Base-by-base conservation (phyloP, 306 rosid genomes). In the Hippophae rhamnoides region DNA sequence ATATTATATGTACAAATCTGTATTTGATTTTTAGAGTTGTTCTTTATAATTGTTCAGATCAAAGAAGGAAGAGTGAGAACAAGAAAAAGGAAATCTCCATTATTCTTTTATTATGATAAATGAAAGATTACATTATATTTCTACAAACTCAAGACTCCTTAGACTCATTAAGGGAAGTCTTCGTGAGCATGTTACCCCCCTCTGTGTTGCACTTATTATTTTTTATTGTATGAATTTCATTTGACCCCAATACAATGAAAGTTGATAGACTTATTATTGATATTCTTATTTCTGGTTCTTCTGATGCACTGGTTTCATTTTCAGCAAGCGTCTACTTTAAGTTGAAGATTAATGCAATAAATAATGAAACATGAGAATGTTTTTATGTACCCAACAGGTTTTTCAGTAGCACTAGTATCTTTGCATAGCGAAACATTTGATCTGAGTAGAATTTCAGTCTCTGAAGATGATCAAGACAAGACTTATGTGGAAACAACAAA, bases 371-470 rank as follows among this genome's bases (percentile, higher is more conserved):
- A 47, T 69, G 65, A 59, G 47, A 45, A 51, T 18, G 61, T 67
- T 81, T 57, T 74, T 54, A 56, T 53, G 43, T 67, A 23, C 62
- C 60, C 73, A 78, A 62, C 86, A 93, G 99, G 95, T 55, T 61
- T 81, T 74, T 72, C 97, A n/a, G 67, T 61, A 53, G 73, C 75
- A 62, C 79, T 93, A 78, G 58, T 76, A 58, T 63, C 68, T 72
- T 67, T 89, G 87, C 85, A 59, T 55, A 67, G 72, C 9, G 86
- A 72, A 69, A 54, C 73, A 68, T 64, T 82, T 74, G 89, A 89
- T 79, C 70, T 76, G 44, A 74, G 81, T 58, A 69, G 81, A 69
- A 74, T 77, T 63, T 67, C 23, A 80, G 81, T 86, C 70, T 72
- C 58, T 60, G 85, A 82, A 61, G 43, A 66, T 70, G 81, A 56